These are phyloP conservation scores for Candida qinlingensis DNA, from an alignment of 805 yeast genomes.

Conservation along the genomic window DNA sequence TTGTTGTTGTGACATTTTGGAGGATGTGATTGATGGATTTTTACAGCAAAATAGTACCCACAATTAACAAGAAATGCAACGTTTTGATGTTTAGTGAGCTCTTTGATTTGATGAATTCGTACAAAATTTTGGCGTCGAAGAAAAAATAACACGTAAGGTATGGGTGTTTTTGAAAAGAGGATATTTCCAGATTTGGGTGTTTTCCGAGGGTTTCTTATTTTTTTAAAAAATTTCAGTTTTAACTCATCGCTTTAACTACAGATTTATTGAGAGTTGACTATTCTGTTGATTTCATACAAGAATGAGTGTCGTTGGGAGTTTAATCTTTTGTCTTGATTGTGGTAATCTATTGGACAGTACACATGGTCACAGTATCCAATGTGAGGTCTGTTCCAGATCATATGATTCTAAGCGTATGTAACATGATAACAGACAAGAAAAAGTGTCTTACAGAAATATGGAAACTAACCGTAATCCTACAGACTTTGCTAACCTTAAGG, in stretches of 20 bases:
- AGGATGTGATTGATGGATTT: neutral
- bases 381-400: constrained; percentile 45
- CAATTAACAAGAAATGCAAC: neutral
- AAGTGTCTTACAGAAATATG: too few relatives aligned
- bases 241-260: constrained; percentile 1
- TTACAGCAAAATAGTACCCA: neutral
- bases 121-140: constrained; percentile 7
- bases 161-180: neutral
- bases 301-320: constrained; percentile 94
- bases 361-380: constrained; percentile 50
- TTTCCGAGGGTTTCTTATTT: neutral
- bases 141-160: constrained; percentile 1
- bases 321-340: constrained; percentile 89
- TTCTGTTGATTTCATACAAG: neutral
- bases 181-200: neutral
- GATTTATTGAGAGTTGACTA: too few relatives aligned
- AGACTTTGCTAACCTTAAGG: constrained; percentile 73
- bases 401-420: constrained; percentile 35
- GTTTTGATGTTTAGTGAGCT: neutral
- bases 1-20: constrained; percentile 29
- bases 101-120: neutral
- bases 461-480: constrained; percentile 9
- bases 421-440: neutral
- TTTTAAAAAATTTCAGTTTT: constrained; percentile 6
- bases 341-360: constrained; percentile 78